Evolutionary conservation across 148 eudicot genomes (phyloP), one percentile per base, ranked within the genome.

Genomic region (Silene latifolia): DNA sequence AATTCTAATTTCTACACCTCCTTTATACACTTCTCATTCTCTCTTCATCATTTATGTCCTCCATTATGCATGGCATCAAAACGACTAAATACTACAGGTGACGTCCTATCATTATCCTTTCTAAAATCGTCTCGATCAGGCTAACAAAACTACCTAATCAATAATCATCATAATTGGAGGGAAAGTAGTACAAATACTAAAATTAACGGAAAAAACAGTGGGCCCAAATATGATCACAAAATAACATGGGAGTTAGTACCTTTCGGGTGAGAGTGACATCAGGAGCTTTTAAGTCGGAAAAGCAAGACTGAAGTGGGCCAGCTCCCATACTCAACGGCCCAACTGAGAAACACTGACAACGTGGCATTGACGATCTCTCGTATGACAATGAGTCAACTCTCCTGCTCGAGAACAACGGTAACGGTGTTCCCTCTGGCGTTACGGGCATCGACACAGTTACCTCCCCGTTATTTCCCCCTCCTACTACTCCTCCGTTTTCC

Each of bases 251-350:
- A 44, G 69, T n/a, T 39, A 13, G 21, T 77, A 91, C 98, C 98
- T 93, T 93, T 75, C 98, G 85, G 76, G 98, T 88, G 85, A 93
- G 95, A 17, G 98, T 91, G 85, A 93, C 86, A 63, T 89, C 92
- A 1, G 95, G 83, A 8, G 72, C 69, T 10, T 90, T 82, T 74
- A 93, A 83, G 73, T 86, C 91, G 18, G 91, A 64, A 77, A 93
- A 80, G 75, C 98, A 93, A 9, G 89, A 86, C 73, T 85, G 89
- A 71, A 85, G 77, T 14, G 89, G 86, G 42, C 92, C 89, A 77
- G 85, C 85, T 64, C 75, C 67, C 79, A 76, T 7, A 47, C 71
- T 76, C 4, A 89, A 54, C 17, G 83, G 85, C 47, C 85, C 89
- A 10, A 85, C 64, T 0, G 96, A 90, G 48, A 93, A 79, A 80